These are phyloP conservation scores for Talaromyces sp. DNA, from an alignment of 2,329 filamentous ascomycete species.

Conservation along the genomic window DNA sequence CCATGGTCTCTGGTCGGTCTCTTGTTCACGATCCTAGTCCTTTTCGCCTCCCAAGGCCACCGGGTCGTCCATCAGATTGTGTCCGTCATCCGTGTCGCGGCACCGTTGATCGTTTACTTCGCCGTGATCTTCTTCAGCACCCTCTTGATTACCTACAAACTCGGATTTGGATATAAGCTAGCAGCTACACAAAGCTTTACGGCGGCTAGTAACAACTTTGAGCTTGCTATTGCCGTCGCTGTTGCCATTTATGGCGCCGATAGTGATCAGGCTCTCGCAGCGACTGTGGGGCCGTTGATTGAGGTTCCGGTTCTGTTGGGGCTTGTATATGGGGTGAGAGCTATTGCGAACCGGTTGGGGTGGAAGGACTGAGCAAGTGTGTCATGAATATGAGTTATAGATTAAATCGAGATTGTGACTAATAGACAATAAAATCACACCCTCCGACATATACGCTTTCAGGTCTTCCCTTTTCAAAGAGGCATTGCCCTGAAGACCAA, in stretches of 20 bases:
- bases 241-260: constrained; percentile 74
- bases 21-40: constrained; percentile 79
- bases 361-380: constrained; percentile 46
- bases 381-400: too few species aligned
- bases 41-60: constrained; percentile 77
- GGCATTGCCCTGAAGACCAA: neutral
- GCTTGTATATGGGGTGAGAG: constrained; percentile 71
- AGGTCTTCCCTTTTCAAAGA: neutral
- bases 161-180: constrained; percentile 72
- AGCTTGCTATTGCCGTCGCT: constrained; percentile 83
- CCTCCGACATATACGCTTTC: too few species aligned
- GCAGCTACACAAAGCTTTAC: constrained; percentile 79
- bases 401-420: too few species aligned
- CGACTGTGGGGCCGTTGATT: constrained; percentile 80
- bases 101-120: constrained; percentile 81
- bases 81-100: constrained; percentile 74
- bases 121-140: constrained; percentile 69
- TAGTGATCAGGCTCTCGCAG: constrained; percentile 75
- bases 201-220: constrained; percentile 89
- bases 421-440: too few species aligned
- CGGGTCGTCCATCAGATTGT: constrained; percentile 80
- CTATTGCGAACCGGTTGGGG: constrained; percentile 50
- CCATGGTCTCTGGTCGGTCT: constrained; percentile 79
- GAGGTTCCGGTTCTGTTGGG: constrained; percentile 79
- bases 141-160: constrained; percentile 57